Evolutionary conservation across 1,284 basidiomycete species (phyloP).

Genomic region (Pascua sp.): DNA sequence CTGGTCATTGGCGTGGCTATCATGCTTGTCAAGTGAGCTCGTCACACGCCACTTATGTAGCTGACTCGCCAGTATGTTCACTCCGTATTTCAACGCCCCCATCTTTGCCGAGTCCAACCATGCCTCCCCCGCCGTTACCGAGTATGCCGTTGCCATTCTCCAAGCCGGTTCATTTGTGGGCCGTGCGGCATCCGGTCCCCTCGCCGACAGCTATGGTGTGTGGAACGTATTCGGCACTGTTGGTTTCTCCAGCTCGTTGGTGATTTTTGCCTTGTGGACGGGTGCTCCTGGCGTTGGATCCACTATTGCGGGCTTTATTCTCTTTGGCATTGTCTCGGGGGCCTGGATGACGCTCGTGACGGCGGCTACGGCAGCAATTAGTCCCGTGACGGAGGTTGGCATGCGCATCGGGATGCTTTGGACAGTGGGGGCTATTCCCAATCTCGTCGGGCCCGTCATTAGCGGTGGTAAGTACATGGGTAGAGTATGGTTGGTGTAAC

Average conservation of each 20-base stretch:
- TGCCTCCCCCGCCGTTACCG: slow-evolving; percentile 6
- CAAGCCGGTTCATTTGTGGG: slow-evolving; percentile 28
- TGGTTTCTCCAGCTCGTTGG: slow-evolving; percentile 13
- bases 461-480: slow-evolving; percentile 31
- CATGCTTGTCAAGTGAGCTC: slow-evolving; percentile 15
- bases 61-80: slow-evolving; percentile 15
- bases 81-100: slow-evolving; percentile 40
- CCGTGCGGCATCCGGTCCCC: slow-evolving; percentile 19
- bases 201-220: slow-evolving; percentile 26
- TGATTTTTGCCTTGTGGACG: slow-evolving; percentile 28
- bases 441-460: slow-evolving; percentile 40
- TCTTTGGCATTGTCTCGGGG: slow-evolving; percentile 37
- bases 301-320: slow-evolving; percentile 30
- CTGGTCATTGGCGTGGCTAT: slow-evolving; percentile 27
- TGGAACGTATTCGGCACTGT: slow-evolving; percentile 20
- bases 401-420: slow-evolving; percentile 45
- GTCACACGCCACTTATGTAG: not conserved
- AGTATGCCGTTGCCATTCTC: slow-evolving; percentile 25
- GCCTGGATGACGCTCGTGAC: slow-evolving; percentile 41
- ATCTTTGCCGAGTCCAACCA: slow-evolving; percentile 13
- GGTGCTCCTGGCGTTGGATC: slow-evolving; percentile 20
- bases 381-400: slow-evolving; percentile 41
- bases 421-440: slow-evolving; percentile 28
- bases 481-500: not conserved
- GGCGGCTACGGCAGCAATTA: slow-evolving; percentile 36